These are phyloP conservation scores for Amanita subjunquillea DNA, from an alignment of 768 basidiomycete species.

Conservation along the genomic window DNA sequence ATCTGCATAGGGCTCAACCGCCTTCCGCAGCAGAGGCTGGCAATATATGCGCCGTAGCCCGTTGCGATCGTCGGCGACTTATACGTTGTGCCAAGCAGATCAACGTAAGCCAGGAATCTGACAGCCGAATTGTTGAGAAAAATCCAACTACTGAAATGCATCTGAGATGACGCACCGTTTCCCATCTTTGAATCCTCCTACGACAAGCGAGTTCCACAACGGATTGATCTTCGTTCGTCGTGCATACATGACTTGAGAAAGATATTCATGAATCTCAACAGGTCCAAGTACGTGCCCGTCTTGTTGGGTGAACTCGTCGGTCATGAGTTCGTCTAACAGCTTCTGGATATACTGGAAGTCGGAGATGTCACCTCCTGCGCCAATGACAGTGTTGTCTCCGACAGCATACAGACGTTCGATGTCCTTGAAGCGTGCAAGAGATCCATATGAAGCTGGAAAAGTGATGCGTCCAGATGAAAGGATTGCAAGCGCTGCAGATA, in stretches of 20 bases:
- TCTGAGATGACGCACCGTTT: conserved; percentile 43
- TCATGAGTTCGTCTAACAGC: conserved; percentile 65
- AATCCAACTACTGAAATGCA: background rate
- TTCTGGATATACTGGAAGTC: conserved; percentile 92
- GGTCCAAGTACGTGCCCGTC: conserved; percentile 85
- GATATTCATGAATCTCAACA: conserved; percentile 85
- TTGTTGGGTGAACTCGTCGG: conserved; percentile 69
- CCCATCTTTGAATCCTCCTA: conserved; percentile 85
- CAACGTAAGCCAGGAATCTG: conserved; percentile 91
- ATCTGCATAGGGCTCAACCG: conserved; percentile 76
- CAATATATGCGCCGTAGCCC: conserved; percentile 89
- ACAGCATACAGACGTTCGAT: conserved; percentile 81
- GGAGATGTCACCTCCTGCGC: conserved; percentile 93
- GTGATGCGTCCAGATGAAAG: background rate
- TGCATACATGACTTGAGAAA: conserved; percentile 84
- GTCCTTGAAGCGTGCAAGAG: conserved; percentile 94
- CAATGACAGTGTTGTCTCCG: conserved; percentile 78
- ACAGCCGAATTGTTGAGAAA: background rate
- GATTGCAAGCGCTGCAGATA: background rate
- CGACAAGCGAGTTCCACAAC: conserved; percentile 88
- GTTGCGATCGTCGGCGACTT: conserved; percentile 89
- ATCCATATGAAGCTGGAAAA: conserved; percentile 82
- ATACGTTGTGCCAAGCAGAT: conserved; percentile 95
- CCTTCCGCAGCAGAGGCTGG: conserved; percentile 88
- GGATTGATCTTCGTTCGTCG: conserved; percentile 86